Base-by-base conservation (phyloP, 139 green algal species). In the Spirogloea muscicola region DNA sequence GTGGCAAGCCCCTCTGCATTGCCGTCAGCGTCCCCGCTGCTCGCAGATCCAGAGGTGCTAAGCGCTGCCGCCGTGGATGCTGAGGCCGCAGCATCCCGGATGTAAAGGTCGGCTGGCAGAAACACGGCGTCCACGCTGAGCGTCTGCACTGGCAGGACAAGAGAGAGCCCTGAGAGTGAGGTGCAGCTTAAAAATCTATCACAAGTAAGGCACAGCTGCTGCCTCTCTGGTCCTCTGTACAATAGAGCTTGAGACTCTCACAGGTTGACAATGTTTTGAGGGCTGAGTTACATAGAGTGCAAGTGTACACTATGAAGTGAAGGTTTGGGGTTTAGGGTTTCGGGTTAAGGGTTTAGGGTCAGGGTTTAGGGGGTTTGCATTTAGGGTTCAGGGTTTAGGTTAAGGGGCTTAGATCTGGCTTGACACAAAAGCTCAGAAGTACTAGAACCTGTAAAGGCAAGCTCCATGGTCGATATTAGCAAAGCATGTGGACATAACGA, bases 101-200 rank as follows among this genome's bases (percentile, higher is more conserved):
- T 29, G 55, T 83, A 96, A 7, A 97, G 76, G 55, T 80, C 86
- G 39, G 73, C 16, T 1, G 91, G 92, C 58, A 88, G 76, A 76
- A 97, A 98, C 7, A 94, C 84, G 2, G 87, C 91, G 25, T 76
- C 77, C 40, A 87, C 88, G 4, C 90, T 87, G 0, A 82, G 82
- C 1, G n/a, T 29, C 68, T 37, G 61, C 13, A 5, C 25, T 18
- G 55, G 46, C 21, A 55, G 21, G 46, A 21, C 46, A 21, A 55
- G 21, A 55, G 21, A 21, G 21, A 21, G 21, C 21, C 46, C 21
- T 31, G 21, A 55, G 21, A 21, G 46, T 31, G 21, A 55, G 7
- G 31, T 38, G 7, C 37, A 62, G 5, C 52, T 33, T 62, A 6
- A 62, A 31, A 31, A 38, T 43, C 37, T 43, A 6, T 7, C 52